Evolutionary conservation across 2,329 filamentous ascomycete genomes (phyloP).

Genomic region (Phyllachora maydis): DNA sequence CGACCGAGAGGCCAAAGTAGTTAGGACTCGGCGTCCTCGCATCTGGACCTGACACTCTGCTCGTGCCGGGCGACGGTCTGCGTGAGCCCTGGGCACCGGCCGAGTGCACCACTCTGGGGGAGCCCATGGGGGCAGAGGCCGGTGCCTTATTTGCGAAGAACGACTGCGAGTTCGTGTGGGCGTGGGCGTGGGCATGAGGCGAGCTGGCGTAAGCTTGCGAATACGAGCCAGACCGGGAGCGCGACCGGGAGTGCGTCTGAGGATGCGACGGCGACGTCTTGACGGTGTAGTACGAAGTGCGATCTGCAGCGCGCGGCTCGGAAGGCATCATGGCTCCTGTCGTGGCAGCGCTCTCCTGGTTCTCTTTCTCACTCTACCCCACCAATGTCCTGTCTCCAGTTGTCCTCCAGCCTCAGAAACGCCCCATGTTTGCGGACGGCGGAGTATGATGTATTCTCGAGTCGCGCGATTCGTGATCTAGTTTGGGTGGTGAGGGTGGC

Average conservation of each 20-base stretch:
- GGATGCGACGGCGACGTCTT: too few relatives aligned
- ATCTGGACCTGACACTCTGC: slow-evolving; percentile 11
- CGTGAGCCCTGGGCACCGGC: slow-evolving; percentile 33
- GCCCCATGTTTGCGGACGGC: too few relatives aligned
- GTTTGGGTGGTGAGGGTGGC: too few relatives aligned
- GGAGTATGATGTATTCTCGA: too few relatives aligned
- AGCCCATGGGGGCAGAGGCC: slow-evolving; percentile 28
- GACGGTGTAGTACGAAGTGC: slow-evolving; percentile 21
- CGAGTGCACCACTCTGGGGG: slow-evolving; percentile 28
- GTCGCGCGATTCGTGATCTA: too few relatives aligned
- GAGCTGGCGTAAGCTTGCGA: too few relatives aligned
- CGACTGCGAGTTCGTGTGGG: slow-evolving; percentile 19
- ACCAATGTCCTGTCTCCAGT: too few relatives aligned
- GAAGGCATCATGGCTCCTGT: slow-evolving; percentile 6
- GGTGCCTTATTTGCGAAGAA: slow-evolving; percentile 18
- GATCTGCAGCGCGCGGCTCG: slow-evolving; percentile 12
- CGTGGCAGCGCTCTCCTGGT: too few relatives aligned
- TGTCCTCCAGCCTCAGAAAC: too few relatives aligned
- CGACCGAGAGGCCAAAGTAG: slow-evolving; percentile 64
- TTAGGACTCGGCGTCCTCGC: slow-evolving; percentile 48
- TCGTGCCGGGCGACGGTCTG: slow-evolving; percentile 19
- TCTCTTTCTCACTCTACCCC: too few relatives aligned
- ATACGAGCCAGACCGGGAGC: slow-evolving; percentile 14
- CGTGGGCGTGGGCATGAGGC: slow-evolving; percentile 12
- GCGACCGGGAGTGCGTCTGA: too few relatives aligned